Evolutionary conservation across 148 eudicot genomes (phyloP), one percentile per base, ranked within the genome.

Genomic region (Selenicereus undatus): DNA sequence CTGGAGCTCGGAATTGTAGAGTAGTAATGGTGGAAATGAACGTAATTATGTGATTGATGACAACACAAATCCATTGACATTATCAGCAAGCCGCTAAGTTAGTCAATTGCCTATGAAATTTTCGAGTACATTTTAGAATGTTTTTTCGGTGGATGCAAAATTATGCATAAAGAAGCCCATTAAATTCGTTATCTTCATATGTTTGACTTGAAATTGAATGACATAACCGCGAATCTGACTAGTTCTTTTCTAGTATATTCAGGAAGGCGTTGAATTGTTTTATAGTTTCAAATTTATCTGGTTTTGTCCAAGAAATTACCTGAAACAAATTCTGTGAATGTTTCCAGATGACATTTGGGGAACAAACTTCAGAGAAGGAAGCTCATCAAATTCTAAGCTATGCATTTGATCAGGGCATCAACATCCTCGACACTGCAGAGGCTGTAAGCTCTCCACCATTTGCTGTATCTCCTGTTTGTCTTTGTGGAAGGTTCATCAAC

Each of bases 361-460:
- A 92, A 79, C 99, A 95, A 83, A 95, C 93, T 74, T 92, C 99
- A 54, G 99, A 95, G 88, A 93, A 93, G 83, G 97, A 95, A 81
- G 93, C 99, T 83, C 97, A 95, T 78, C 93, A 93, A 43, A 90
- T 91, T 51, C 97, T 95, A 74, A 89, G 85, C 84, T 93, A 93
- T 82, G 91, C 99, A 68, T 92, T 89, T 81, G 97, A 95, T 36
- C 88, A 84, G 75, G 99, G 99, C 51, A 89, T 95, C 84, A 95
- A 95, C 80, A 83, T 87, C 81, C 62, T 95, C 76, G 97, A 95
- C 80, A 90, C 97, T 81, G 92, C 99, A 64, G 99, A 95, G 84
- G 88, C 89, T 80, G 99, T 95, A 88, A 88, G 95, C 76, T 54
- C 20, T 75, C 69, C 43, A 77, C 76, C 51, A 18, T 56, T 16